Evolutionary conservation across 2,329 filamentous ascomycete species (phyloP).

Genomic region (Bipolaris victoriae): DNA sequence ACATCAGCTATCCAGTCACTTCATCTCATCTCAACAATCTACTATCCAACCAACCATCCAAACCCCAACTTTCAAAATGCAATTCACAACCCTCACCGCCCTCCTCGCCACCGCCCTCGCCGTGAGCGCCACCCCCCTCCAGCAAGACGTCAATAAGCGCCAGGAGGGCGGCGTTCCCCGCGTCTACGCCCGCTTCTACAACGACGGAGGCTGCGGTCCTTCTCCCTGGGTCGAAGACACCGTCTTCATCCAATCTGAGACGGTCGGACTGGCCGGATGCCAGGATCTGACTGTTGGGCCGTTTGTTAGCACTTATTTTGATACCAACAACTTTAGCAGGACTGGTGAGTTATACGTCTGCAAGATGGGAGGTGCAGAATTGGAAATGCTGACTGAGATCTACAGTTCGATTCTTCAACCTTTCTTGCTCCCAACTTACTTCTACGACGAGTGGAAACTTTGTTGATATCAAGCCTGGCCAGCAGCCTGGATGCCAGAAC

Average conservation of each 20-base stretch:
- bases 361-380: no score
- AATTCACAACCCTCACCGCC: conserved; percentile 6
- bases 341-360: neutral
- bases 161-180: conserved; percentile 12
- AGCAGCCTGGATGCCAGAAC: conserved; percentile 7
- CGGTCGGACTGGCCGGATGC: conserved; percentile 8
- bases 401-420: conserved; percentile 16
- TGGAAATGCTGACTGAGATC: neutral
- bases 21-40: neutral
- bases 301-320: conserved; percentile 13
- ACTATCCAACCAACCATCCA: neutral
- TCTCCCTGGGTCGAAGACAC: conserved; percentile 16
- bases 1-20: neutral
- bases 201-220: conserved; percentile 9
- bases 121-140: conserved; percentile 6
- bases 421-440: conserved; percentile 6
- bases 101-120: conserved; percentile 9
- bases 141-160: conserved; percentile 7
- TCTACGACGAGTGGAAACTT: conserved; percentile 6
- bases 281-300: conserved; percentile 15
- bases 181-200: conserved; percentile 18
- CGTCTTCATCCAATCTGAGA: conserved; percentile 12
- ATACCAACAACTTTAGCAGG: conserved; percentile 13
- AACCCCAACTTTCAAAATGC: conserved; percentile 3
- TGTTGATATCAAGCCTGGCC: conserved; percentile 12